These are phyloP conservation scores for Kitagawia praeruptora DNA, from an alignment of 129 eudicot species.

Conservation along the genomic window DNA sequence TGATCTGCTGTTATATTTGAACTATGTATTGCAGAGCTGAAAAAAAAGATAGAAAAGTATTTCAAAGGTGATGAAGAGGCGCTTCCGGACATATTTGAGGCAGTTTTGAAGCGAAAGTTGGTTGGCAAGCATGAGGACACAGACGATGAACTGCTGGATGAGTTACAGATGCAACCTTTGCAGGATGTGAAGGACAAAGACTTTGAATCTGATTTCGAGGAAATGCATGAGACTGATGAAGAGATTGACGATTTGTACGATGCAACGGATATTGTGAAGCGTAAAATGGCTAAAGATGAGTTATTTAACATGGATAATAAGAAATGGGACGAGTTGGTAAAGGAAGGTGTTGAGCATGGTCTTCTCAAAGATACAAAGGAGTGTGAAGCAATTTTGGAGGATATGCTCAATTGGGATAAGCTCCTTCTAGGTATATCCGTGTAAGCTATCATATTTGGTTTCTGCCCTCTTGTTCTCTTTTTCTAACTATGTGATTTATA, in stretches of 20 bases:
- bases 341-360: conserved; percentile 52
- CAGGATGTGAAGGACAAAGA: conserved; percentile 23
- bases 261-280: conserved; percentile 34
- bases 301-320: conserved; percentile 54
- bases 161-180: conserved; percentile 22
- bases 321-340: conserved; percentile 66
- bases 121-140: conserved; percentile 43
- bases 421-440: conserved; percentile 70
- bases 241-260: conserved; percentile 33
- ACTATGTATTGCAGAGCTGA: conserved; percentile 35
- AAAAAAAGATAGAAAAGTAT: conserved; percentile 32
- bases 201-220: conserved; percentile 43
- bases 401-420: conserved; percentile 83
- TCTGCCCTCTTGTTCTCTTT: background rate
- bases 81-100: conserved; percentile 35
- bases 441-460: background rate
- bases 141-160: conserved; percentile 45
- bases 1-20: background rate
- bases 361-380: conserved; percentile 56
- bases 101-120: conserved; percentile 35
- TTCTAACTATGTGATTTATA: background rate
- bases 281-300: conserved; percentile 34
- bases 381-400: conserved; percentile 74
- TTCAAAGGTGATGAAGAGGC: conserved; percentile 36
- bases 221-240: conserved; percentile 29